These are phyloP conservation scores for Chalciporus sp. DNA, from an alignment of 1,284 basidiomycete genomes.

Conservation along the genomic window DNA sequence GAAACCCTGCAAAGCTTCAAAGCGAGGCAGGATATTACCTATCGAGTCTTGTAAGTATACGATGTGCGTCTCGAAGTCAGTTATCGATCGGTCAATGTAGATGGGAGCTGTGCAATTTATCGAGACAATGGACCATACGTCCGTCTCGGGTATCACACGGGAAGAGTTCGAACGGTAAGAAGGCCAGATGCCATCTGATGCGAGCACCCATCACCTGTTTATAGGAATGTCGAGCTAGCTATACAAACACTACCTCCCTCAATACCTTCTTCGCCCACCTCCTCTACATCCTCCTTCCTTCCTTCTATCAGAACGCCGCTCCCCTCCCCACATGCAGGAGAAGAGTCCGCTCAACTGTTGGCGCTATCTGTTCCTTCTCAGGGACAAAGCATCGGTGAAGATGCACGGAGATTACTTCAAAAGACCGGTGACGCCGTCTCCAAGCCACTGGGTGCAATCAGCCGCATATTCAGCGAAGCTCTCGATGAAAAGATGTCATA, in stretches of 20 bases:
- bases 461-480: conserved; percentile 82
- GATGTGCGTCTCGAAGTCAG: not conserved
- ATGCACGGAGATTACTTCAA: conserved; percentile 81
- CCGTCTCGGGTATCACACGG: conserved; percentile 89
- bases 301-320: conserved; percentile 29
- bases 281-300: conserved; percentile 27
- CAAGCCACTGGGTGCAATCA: conserved; percentile 85
- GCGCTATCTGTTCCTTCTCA: conserved; percentile 58
- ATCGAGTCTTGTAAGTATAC: conserved; percentile 77
- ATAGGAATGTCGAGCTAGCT: conserved; percentile 80
- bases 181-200: conserved; percentile 1
- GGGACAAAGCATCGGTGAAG: conserved; percentile 62
- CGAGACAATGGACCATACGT: conserved; percentile 95
- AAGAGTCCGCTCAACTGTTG: conserved; percentile 83
- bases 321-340: conserved; percentile 63
- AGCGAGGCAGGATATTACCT: conserved; percentile 98
- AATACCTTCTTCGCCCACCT: conserved; percentile 50
- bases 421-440: conserved; percentile 88
- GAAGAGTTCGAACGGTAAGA: conserved; percentile 86
- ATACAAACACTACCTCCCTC: conserved; percentile 76
- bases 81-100: conserved; percentile 20
- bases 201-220: not conserved
- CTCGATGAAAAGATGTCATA: conserved; percentile 62
- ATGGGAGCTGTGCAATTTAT: conserved; percentile 69
- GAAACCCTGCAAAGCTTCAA: conserved; percentile 86